Evolutionary conservation across 2,329 filamentous ascomycete genomes (phyloP).

Genomic region (Talaromyces sp.): DNA sequence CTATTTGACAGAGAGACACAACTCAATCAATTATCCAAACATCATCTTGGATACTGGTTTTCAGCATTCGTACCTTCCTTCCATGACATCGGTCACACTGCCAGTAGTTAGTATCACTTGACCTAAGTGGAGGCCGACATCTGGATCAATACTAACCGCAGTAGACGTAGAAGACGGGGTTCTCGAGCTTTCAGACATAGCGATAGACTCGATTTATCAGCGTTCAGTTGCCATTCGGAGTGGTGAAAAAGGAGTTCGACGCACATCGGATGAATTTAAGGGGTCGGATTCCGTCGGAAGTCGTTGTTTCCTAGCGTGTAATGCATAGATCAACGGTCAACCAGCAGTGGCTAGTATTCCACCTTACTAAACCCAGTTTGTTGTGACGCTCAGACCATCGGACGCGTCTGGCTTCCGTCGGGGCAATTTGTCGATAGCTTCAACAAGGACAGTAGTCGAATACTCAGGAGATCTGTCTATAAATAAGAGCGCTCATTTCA

Average conservation of each 20-base stretch:
- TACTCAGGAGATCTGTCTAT: background rate
- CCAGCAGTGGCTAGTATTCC: background rate
- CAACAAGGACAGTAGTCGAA: background rate
- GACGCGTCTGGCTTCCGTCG: background rate
- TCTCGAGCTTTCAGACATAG: background rate
- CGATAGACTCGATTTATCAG: background rate
- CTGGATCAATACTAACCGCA: background rate
- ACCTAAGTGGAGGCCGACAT: too few species aligned
- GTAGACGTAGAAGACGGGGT: background rate
- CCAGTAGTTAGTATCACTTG: background rate
- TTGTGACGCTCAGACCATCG: background rate
- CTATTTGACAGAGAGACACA: constrained; percentile 7
- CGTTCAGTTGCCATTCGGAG: background rate
- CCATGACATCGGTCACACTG: constrained; percentile 9
- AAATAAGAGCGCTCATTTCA: background rate
- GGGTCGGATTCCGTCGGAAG: background rate
- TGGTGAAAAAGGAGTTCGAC: background rate
- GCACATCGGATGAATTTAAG: background rate
- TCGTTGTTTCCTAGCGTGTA: background rate
- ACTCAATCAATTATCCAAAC: background rate
- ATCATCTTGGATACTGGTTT: background rate
- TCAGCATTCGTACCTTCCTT: background rate
- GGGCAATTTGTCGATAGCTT: constrained; percentile 4
- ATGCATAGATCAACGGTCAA: background rate
- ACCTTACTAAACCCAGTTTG: background rate